These are phyloP conservation scores for Boletellus ananiceps DNA, from an alignment of 768 basidiomycete genomes.

Conservation along the genomic window DNA sequence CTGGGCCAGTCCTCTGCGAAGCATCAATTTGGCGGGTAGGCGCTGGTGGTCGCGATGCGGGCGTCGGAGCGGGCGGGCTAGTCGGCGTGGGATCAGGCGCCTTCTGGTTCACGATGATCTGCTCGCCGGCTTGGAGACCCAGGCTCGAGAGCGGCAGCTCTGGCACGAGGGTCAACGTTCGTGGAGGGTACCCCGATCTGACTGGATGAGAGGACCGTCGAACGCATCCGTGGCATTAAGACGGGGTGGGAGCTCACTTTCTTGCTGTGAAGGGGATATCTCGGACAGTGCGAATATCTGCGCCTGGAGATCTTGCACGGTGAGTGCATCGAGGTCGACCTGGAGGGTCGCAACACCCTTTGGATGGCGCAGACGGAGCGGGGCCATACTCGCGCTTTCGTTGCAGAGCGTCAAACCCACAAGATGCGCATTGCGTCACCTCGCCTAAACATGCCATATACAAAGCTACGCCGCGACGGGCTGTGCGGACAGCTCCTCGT, in stretches of 20 bases:
- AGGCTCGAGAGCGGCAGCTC: constrained; percentile 73
- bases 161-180: constrained; percentile 62
- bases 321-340: constrained; percentile 54
- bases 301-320: constrained; percentile 73
- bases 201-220: constrained; percentile 39
- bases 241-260: constrained; percentile 47
- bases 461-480: constrained; percentile 12
- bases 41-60: constrained; percentile 12
- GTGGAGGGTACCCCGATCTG: constrained; percentile 84
- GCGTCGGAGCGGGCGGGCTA: constrained; percentile 6
- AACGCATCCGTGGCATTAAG: neutral
- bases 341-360: constrained; percentile 78
- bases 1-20: constrained; percentile 38
- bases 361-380: constrained; percentile 78
- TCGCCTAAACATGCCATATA: constrained; percentile 6
- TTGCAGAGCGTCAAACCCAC: neutral
- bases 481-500: neutral
- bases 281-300: constrained; percentile 61
- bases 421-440: constrained; percentile 11
- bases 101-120: constrained; percentile 69
- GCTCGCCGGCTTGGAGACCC: constrained; percentile 75
- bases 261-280: constrained; percentile 74
- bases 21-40: constrained; percentile 12
- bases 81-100: constrained; percentile 8
- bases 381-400: constrained; percentile 46